These are phyloP conservation scores for Pseudozyma tsukubaensis DNA, from an alignment of 1,284 basidiomycete genomes.

Conservation along the genomic window DNA sequence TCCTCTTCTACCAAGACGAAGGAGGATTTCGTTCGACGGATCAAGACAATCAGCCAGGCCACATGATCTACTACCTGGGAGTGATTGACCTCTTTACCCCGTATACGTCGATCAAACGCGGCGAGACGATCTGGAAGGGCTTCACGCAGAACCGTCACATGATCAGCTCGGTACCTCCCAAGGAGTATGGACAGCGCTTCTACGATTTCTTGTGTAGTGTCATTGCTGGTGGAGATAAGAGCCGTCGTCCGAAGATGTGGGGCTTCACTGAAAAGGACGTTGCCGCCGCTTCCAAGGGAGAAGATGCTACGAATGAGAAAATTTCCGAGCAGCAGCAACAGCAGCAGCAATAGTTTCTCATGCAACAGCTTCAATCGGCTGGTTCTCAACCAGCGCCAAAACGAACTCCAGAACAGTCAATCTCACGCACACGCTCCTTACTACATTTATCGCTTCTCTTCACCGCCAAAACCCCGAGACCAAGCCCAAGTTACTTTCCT, in stretches of 20 bases:
- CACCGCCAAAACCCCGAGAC: neutral
- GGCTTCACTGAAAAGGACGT: conserved; percentile 31
- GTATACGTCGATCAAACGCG: conserved; percentile 80
- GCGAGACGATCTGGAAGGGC: conserved; percentile 93
- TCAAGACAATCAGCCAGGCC: conserved; percentile 79
- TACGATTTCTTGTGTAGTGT: conserved; percentile 58
- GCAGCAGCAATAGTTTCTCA: neutral
- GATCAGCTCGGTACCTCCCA: conserved; percentile 64
- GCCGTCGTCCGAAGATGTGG: conserved; percentile 50
- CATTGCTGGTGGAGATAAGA: conserved; percentile 53
- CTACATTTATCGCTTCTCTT: too few species aligned
- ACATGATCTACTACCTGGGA: conserved; percentile 84
- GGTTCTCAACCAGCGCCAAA: too few species aligned
- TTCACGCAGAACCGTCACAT: conserved; percentile 71
- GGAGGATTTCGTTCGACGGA: conserved; percentile 91
- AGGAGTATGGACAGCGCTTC: conserved; percentile 64
- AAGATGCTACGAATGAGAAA: conserved; percentile 5
- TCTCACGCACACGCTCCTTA: too few species aligned
- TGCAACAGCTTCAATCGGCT: too few species aligned
- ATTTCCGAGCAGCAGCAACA: conserved; percentile 21
- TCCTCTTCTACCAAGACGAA: conserved; percentile 96
- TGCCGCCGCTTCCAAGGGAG: conserved; percentile 3
- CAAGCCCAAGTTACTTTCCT: neutral
- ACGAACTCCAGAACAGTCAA: too few species aligned
- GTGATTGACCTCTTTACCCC: conserved; percentile 75